Evolutionary conservation across 169 alveolate genomes (phyloP).

Genomic region (Plasmodium malariae): DNA sequence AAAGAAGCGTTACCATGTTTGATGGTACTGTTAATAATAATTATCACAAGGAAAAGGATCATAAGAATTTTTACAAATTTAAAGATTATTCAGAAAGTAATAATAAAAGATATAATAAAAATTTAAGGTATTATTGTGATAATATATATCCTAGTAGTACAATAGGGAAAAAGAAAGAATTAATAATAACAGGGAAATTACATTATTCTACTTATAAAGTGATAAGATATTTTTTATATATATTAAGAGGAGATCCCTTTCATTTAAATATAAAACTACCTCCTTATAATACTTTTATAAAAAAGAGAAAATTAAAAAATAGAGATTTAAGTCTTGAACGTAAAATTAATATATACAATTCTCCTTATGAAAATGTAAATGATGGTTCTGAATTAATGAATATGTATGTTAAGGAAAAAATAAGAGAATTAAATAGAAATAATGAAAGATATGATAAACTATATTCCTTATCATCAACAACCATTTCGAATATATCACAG

Average conservation of each 20-base stretch:
- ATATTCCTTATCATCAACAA: constrained; percentile 31
- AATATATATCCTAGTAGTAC: constrained; percentile 12
- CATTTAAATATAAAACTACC: constrained; percentile 52
- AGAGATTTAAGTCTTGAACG: not conserved
- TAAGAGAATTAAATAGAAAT: not conserved
- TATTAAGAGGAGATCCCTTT: constrained; percentile 67
- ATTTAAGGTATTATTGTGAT: not conserved
- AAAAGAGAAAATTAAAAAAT: constrained; percentile 11
- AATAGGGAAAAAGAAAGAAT: constrained; percentile 19
- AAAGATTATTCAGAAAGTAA: not conserved
- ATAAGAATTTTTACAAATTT: constrained; percentile 45
- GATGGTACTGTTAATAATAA: not conserved
- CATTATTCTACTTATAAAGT: constrained; percentile 74
- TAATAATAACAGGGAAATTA: constrained; percentile 12
- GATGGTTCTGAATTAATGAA: not conserved
- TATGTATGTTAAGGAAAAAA: not conserved
- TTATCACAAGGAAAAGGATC: not conserved
- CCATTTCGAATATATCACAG: constrained; percentile 34
- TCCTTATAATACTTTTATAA: constrained; percentile 28
- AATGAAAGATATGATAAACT: not conserved
- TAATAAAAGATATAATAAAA: not conserved
- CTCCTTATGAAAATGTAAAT: not conserved
- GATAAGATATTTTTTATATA: constrained; percentile 47
- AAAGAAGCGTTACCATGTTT: not conserved
- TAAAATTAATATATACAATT: constrained; percentile 1